Evolutionary conservation across 805 yeast genomes (phyloP).

Genomic region (Lipomyces chichibuensis): DNA sequence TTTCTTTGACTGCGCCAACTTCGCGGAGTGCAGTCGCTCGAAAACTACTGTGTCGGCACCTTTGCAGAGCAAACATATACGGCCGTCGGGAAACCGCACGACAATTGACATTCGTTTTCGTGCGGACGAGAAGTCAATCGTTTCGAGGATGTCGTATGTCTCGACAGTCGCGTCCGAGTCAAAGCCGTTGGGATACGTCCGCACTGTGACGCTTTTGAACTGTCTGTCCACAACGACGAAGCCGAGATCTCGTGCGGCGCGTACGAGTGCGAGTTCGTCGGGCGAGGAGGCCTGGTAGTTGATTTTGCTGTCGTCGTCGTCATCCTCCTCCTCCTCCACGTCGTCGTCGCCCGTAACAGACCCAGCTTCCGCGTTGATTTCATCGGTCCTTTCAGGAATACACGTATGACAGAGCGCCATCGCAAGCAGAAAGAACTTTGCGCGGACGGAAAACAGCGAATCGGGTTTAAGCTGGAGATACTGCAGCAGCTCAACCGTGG

Average conservation of each 20-base stretch:
- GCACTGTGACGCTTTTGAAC: conserved; percentile 61
- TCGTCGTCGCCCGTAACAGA: conserved; percentile 40
- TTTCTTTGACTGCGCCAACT: conserved; percentile 64
- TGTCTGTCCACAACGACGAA: conserved; percentile 76
- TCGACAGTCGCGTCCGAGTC: conserved; percentile 65
- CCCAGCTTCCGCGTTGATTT: conserved; percentile 21
- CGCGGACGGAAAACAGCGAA: conserved; percentile 67
- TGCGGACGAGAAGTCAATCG: conserved; percentile 80
- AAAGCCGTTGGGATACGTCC: conserved; percentile 83
- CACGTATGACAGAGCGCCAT: conserved; percentile 91
- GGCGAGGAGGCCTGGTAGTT: conserved; percentile 95
- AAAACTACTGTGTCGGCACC: conserved; percentile 94
- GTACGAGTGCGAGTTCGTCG: conserved; percentile 89
- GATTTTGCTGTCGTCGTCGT: conserved; percentile 50
- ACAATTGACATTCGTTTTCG: conserved; percentile 95
- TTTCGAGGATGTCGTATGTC: conserved; percentile 71
- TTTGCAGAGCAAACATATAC: conserved; percentile 79
- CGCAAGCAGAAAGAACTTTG: conserved; percentile 75
- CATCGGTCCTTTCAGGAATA: conserved; percentile 57
- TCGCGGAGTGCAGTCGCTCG: conserved; percentile 64
- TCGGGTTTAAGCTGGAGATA: conserved; percentile 75
- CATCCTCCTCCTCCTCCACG: conserved; percentile 33
- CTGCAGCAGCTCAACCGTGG: conserved; percentile 67
- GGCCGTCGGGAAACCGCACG: conserved; percentile 72
- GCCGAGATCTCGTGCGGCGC: conserved; percentile 95